These are phyloP conservation scores for Odontarrhena argentea DNA, from an alignment of 345 rosid species.

Conservation along the genomic window DNA sequence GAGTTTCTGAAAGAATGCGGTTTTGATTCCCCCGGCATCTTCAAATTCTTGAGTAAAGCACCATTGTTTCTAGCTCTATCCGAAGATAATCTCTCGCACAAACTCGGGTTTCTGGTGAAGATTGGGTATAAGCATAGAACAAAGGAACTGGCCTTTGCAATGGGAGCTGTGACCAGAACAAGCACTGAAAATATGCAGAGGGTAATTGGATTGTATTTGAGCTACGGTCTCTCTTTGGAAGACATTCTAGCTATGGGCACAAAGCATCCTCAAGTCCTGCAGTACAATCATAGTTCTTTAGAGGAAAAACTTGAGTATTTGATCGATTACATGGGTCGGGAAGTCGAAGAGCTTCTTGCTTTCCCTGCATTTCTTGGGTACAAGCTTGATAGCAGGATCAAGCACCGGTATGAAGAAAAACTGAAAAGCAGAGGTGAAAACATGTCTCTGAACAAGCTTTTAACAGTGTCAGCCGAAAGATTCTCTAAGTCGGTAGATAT, in stretches of 20 bases:
- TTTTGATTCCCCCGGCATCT: slow-evolving; percentile 59
- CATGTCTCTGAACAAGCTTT: slow-evolving; percentile 70
- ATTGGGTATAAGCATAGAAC: slow-evolving; percentile 61
- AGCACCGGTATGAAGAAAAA: slow-evolving; percentile 66
- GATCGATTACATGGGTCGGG: slow-evolving; percentile 73
- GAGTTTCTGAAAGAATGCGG: slow-evolving; percentile 73
- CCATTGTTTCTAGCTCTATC: slow-evolving; percentile 73
- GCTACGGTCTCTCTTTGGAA: slow-evolving; percentile 56
- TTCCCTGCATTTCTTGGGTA: slow-evolving; percentile 87
- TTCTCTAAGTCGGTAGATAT: slow-evolving; percentile 42
- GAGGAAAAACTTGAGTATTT: slow-evolving; percentile 76
- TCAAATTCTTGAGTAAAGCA: slow-evolving; percentile 72
- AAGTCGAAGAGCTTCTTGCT: slow-evolving; percentile 64
- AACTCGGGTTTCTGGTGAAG: slow-evolving; percentile 72
- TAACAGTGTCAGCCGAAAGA: slow-evolving; percentile 60
- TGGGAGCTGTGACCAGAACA: slow-evolving; percentile 81
- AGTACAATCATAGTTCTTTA: slow-evolving; percentile 57
- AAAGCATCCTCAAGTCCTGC: slow-evolving; percentile 80
- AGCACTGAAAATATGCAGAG: slow-evolving; percentile 77
- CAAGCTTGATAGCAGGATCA: slow-evolving; percentile 78
- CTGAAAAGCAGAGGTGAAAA: slow-evolving; percentile 57
- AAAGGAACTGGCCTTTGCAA: slow-evolving; percentile 60
- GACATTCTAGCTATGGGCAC: slow-evolving; percentile 72
- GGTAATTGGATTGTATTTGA: slow-evolving; percentile 63
- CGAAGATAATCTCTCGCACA: slow-evolving; percentile 54